A percentile compares a stretch with the other conserved stretches of the same genome.
phyloP scores from a whole-genome alignment of 2,329 filamentous ascomycete genomes.

The Penicillium oxalicum region DNA sequence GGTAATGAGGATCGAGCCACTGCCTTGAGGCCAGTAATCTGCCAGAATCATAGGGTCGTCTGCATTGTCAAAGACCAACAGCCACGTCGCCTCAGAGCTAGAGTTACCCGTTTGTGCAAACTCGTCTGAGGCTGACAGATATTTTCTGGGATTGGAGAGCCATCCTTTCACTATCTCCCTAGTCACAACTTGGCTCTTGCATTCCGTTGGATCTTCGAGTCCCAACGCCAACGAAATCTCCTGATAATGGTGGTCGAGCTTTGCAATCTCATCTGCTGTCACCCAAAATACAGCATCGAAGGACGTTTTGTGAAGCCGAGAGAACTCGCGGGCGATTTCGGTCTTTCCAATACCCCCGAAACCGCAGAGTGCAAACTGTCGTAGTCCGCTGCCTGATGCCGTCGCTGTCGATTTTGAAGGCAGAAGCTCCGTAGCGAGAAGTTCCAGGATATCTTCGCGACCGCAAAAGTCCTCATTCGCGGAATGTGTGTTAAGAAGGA shows the following conservation, averaged over 20 bases:
- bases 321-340: conserved; percentile 27
- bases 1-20: too few species aligned
- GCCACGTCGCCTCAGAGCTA: too few species aligned
- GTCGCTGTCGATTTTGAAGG: conserved; percentile 12
- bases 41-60: too few species aligned
- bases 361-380: conserved; percentile 20
- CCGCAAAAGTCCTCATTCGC: conserved; percentile 17
- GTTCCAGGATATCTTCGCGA: conserved; percentile 18
- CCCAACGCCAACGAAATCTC: conserved; percentile 20
- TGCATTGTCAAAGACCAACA: too few species aligned
- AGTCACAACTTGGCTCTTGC: background rate
- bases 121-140: too few species aligned
- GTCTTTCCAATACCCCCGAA: conserved; percentile 22
- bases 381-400: conserved; percentile 9
- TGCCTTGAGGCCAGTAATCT: too few species aligned
- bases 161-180: too few species aligned
- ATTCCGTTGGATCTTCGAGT: conserved; percentile 19
- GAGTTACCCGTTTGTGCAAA: too few species aligned
- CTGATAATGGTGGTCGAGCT: conserved; percentile 21
- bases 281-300: conserved; percentile 33
- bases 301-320: conserved; percentile 10
- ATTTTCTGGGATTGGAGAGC: too few species aligned
- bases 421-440: conserved; percentile 16
- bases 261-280: conserved; percentile 21
- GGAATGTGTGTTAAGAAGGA: background rate